Evolutionary conservation across 2,329 filamentous ascomycete species (phyloP), one percentile per base, ranked within the genome.

Genomic region (Hymenoscyphus albidus): DNA sequence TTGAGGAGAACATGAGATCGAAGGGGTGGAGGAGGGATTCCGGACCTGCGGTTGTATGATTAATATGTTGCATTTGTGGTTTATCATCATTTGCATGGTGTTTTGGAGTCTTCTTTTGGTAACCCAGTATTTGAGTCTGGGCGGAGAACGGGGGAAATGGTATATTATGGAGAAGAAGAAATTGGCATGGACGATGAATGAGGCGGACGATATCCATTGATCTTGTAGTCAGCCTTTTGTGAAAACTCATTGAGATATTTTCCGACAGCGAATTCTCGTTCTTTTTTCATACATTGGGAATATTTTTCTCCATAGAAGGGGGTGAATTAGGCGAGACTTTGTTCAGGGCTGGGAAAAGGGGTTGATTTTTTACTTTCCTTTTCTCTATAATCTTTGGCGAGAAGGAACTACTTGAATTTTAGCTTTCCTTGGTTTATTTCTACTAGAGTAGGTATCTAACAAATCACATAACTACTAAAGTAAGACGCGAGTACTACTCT

Each of bases 1-100:
- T 99, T 68, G 95, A 98, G 82, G 84, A 83, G 69, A 90, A 90
- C 68, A 98, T 99, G 95, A 85, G 88, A 73, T 82, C 83, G 66
- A 92, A 88, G 75, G 94, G 93, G 2, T 97, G 93, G 92, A 86
- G 83, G 63, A 88, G 84, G 74, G 90, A 93, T 72, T 85, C 84
- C 6, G 86, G 88, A 10, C 88, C 88, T 18, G 59, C 67, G 62
- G 62, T 61, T 62, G 64, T 64, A 40, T 70, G 59, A 68, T 14
- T 32, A 39, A 10, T 10, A 5, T 35, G 35, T 35, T 35, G 27
- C 27, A 27, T 27, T 18, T 61, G 54, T 48, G 31, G 40, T 31
- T 35, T 61, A n/a, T 38, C 27, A 62, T 39, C n/a, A 62, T 61
- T 61, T 60, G 65, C 51, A 40, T 63, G 65, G 65, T 60, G 65